Base-by-base conservation (phyloP, 768 basidiomycete species). In the Trichaptum fuscoviolaceum region DNA sequence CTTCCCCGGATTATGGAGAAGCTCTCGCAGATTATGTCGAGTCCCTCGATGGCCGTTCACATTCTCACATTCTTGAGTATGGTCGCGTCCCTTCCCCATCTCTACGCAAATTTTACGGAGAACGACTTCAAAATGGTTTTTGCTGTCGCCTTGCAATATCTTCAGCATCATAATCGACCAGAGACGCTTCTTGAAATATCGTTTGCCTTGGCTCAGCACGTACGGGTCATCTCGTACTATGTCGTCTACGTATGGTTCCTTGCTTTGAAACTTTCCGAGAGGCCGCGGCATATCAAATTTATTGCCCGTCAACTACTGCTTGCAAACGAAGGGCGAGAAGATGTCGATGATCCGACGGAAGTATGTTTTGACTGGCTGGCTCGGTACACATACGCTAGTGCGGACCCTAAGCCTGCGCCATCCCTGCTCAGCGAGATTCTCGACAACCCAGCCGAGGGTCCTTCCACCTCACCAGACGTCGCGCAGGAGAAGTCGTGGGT, bases 321-420 rank as follows among this genome's bases (percentile, higher is more conserved):
- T 26, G 95, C 94, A 17, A 95, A 95, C 77, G 90, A 92, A 67
- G 88, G 85, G 17, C 85, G 84, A 64, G 78, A 79, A 1, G 82
- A 85, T 57, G 80, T 96, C 6, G 97, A 99, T 75, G 93, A 92
- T 67, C 89, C 90, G 27, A 93, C 95, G 0, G 94, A 98, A 73
- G 96, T 99, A 36, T 96, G 94, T 77, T 96, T 99, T 73, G 97
- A 99, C 75, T 99, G 96, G 95, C 83, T 99, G 20, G 91, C 94
- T 10, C 84, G 97, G 20, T 97, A 97, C 74, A 91, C 96, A 0
- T 98, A 96, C 71, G 94, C 90, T 17, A 95, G 91, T 71, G 94
- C 95, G 18, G 95, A 97, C 73, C 96, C 96, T 0, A 86, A 92
- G 18, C 94, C 96, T 1, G 86, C 94, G 0, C 84, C 82, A 35